These are phyloP conservation scores for Apiospora rasikravindrae DNA, from an alignment of 2,329 filamentous ascomycete genomes.

Conservation along the genomic window DNA sequence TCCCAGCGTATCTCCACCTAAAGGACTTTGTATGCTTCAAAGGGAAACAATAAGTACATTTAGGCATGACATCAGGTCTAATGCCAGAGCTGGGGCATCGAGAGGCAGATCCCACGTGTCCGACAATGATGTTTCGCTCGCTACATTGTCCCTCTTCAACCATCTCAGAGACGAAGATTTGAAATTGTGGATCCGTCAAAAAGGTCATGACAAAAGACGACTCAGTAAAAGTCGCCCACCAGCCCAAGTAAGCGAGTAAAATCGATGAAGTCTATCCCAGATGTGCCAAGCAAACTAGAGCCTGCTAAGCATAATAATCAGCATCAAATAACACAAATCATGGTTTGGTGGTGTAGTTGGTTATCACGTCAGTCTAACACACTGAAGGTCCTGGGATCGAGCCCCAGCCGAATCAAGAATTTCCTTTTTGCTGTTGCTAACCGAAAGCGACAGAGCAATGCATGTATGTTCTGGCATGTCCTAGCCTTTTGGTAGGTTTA, in stretches of 20 bases:
- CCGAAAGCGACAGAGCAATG: neutral
- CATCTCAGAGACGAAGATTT: neutral
- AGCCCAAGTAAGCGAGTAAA: neutral
- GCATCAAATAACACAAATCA: neutral
- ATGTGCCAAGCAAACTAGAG: neutral
- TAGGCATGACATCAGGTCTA: too few species aligned
- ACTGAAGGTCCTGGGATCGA: constrained; percentile 45
- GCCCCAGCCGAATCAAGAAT: constrained; percentile 26
- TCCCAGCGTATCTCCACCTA: too few species aligned
- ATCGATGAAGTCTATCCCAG: neutral
- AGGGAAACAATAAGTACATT: too few species aligned
- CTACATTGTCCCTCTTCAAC: too few species aligned
- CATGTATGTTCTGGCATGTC: neutral
- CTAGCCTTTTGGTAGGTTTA: neutral
- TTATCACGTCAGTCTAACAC: constrained; percentile 57
- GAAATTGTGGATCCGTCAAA: neutral
- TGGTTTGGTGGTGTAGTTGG: constrained; percentile 44
- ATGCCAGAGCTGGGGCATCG: too few species aligned
- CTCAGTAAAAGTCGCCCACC: neutral
- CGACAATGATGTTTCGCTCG: neutral
- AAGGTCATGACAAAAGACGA: too few species aligned
- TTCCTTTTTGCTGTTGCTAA: neutral
- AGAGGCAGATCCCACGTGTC: neutral
- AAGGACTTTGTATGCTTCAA: too few species aligned
- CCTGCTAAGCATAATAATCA: neutral